Percentiles rank a stretch among this genome's conserved stretches.
phyloP scores from a whole-genome alignment of 2,329 filamentous ascomycete genomes.

The Aspergillus hiratsukae region DNA sequence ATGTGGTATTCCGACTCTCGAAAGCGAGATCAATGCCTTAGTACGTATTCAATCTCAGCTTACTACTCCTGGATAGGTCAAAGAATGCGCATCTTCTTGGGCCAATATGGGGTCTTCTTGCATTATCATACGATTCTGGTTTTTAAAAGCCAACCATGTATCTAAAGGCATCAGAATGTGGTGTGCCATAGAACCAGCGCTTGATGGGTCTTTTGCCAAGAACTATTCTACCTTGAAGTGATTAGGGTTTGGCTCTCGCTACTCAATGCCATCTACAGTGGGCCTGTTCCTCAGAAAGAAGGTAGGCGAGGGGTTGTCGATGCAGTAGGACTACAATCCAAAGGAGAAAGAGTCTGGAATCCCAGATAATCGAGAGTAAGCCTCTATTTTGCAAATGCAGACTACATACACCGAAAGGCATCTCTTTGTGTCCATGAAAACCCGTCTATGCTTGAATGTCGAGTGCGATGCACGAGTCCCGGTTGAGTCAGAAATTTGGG shows the following conservation, averaged over 20 bases:
- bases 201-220: neutral
- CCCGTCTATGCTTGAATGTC: conserved; percentile 17
- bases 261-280: too few relatives aligned
- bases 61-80: neutral
- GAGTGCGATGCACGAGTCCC: conserved; percentile 13
- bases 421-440: conserved; percentile 5
- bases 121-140: neutral
- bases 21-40: neutral
- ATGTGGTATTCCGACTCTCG: neutral
- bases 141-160: neutral
- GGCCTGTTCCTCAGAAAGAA: too few relatives aligned
- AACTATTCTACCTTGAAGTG: neutral
- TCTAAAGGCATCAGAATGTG: neutral
- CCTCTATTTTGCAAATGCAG: conserved; percentile 12
- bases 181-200: neutral
- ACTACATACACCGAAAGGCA: conserved; percentile 7
- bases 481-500: neutral
- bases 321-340: neutral
- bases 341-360: neutral
- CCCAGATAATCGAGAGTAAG: neutral
- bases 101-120: neutral
- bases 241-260: too few relatives aligned
- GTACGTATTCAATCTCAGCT: neutral
- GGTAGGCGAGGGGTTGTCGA: too few relatives aligned
- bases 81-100: neutral